Conservation (phyloP, 345 rosid species). For the Raphanus sativus region DNA sequence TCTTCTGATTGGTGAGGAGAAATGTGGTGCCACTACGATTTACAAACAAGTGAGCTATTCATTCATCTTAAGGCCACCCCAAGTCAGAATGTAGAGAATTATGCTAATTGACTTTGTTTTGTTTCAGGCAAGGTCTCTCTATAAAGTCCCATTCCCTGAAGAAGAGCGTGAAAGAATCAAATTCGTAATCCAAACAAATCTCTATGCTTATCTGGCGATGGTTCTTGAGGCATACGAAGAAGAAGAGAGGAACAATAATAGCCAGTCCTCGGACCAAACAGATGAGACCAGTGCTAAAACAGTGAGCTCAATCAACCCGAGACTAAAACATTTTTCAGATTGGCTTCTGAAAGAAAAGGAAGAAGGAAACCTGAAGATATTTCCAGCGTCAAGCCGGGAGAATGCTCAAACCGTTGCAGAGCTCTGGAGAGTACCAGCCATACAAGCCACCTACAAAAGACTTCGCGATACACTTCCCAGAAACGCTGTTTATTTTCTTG, state of each 20-base stretch:
- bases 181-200: constrained; percentile 69
- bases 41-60: constrained; percentile 67
- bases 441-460: constrained; percentile 78
- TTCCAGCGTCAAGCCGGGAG: constrained; percentile 62
- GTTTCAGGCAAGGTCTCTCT: constrained; percentile 72
- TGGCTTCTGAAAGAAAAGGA: constrained; percentile 66
- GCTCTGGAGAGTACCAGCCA: constrained; percentile 69
- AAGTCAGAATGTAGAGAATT: neutral
- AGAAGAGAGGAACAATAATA: constrained; percentile 45
- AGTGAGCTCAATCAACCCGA: constrained; percentile 50
- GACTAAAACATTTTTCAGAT: constrained; percentile 64
- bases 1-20: constrained; percentile 70
- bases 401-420: constrained; percentile 66
- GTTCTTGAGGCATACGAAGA: constrained; percentile 75
- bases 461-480: constrained; percentile 71
- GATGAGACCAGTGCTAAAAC: constrained; percentile 39
- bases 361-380: constrained; percentile 74
- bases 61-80: no score
- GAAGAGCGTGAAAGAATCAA: constrained; percentile 71
- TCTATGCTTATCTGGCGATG: constrained; percentile 69
- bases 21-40: constrained; percentile 82
- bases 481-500: constrained; percentile 77
- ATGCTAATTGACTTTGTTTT: constrained; percentile 12
- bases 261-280: constrained; percentile 38
- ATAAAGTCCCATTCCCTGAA: constrained; percentile 69